Evolutionary conservation across 2,329 filamentous ascomycete species (phyloP).

Genomic region (Pseudocercospora fuligena): DNA sequence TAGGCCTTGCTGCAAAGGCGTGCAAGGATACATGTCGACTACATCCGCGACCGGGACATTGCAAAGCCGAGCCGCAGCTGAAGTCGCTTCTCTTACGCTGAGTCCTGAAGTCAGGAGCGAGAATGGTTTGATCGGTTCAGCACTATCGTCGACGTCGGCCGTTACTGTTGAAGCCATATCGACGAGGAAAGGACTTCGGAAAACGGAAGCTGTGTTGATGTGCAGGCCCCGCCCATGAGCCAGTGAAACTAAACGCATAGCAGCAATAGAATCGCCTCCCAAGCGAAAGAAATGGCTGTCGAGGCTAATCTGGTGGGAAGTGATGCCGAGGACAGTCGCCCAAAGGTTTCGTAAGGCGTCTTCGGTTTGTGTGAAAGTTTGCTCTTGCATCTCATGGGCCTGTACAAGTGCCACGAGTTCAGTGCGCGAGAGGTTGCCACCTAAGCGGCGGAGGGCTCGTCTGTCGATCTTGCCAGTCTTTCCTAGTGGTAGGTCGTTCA

Average conservation of each 20-base stretch:
- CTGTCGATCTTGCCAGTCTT: conserved; percentile 75
- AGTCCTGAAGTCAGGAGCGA: conserved; percentile 4
- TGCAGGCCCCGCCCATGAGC: neutral
- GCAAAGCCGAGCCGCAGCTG: conserved; percentile 17
- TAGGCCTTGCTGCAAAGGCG: conserved; percentile 37
- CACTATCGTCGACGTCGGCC: neutral
- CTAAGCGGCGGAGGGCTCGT: conserved; percentile 23
- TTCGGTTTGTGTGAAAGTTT: neutral
- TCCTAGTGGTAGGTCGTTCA: conserved; percentile 72
- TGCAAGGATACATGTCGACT: conserved; percentile 58
- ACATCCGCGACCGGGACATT: conserved; percentile 27
- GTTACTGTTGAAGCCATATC: conserved; percentile 8
- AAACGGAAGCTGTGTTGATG: conserved; percentile 9
- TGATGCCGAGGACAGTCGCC: conserved; percentile 10
- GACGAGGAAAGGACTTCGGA: conserved; percentile 7
- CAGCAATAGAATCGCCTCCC: conserved; percentile 40
- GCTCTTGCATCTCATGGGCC: neutral
- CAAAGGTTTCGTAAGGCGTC: conserved; percentile 15
- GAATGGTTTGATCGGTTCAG: conserved; percentile 6
- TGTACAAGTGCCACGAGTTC: neutral
- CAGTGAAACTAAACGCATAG: neutral
- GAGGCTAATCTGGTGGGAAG: neutral
- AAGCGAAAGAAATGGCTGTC: conserved; percentile 52
- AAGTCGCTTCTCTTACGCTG: neutral
- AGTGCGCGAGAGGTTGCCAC: neutral